Base-by-base conservation (phyloP, 257 asterid genomes). In the Solanum clarkiae region DNA sequence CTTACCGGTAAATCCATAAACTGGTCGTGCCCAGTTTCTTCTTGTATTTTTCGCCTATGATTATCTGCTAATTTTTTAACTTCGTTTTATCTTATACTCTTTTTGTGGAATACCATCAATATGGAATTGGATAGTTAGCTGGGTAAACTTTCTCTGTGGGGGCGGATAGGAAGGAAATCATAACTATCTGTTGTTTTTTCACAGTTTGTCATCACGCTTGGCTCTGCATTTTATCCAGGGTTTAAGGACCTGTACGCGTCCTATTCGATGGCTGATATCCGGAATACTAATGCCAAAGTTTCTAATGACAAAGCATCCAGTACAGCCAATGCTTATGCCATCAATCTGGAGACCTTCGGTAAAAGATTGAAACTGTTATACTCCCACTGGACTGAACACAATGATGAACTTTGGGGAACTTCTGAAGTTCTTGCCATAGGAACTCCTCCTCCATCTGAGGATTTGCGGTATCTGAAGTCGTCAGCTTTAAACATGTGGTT, bases 401-500 rank as follows among this genome's bases (percentile, higher is more conserved):
- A 90, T 86, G 80, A 84, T 83, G 93, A 90, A 60, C 81, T 89
- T 26, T 92, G 93, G 93, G 92, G 93, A 49, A 84, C 86, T 88
- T 86, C 92, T 49, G 89, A 90, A 84, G 90, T 83, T 80, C 86
- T 92, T 68, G 87, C 89, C 2, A 85, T 92, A 57, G 92, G 93
- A 65, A 92, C 92, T 75, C 94, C 94, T 24, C 94, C 94, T 17
- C 90, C 87, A 17, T 92, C 93, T 0, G 91, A 92, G 71, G 94
- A 92, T 75, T 82, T 92, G 80, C 90, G 93, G 59, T 92, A 92
- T 82, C 71, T 89, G 80, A 92, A 92, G 53, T 92, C 87, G 54
- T 68, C 88, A 6, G 89, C 89, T 44, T 63, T 86, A 80, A 86
- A 86, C 42, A 49, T 86, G 80, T 86, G 89, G 89, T 56, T 86